Percentiles rank a stretch among this genome's conserved stretches.
These are phyloP conservation scores for Colletotrichum endophyticum DNA, from an alignment of 2,329 filamentous ascomycete species.

Conservation along the genomic window DNA sequence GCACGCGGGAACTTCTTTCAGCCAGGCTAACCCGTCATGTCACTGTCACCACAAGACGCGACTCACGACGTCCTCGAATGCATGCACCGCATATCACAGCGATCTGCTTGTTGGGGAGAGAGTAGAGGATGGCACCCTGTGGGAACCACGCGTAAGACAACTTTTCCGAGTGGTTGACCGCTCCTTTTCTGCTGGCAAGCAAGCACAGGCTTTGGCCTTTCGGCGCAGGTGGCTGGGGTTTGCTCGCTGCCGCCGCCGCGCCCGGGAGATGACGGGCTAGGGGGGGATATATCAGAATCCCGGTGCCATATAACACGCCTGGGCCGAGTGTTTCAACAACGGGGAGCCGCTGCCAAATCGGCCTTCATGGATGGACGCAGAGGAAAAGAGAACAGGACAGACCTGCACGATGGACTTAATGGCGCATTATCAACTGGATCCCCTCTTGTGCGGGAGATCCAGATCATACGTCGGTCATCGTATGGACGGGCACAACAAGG, in stretches of 20 bases:
- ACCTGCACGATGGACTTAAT: neutral
- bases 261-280: neutral
- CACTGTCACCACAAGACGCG: constrained; percentile 3
- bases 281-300: constrained; percentile 16
- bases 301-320: constrained; percentile 2
- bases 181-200: neutral
- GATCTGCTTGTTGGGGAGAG: neutral
- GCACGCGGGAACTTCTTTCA: neutral
- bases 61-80: neutral
- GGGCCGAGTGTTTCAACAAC: constrained; percentile 16
- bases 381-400: neutral
- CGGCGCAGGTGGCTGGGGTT: constrained; percentile 1
- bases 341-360: constrained; percentile 1
- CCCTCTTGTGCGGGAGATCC: neutral
- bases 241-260: neutral
- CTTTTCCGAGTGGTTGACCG: constrained; percentile 2
- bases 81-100: neutral
- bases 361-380: neutral
- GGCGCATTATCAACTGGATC: neutral
- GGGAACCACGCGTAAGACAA: neutral
- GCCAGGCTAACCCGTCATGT: constrained; percentile 11
- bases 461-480: neutral
- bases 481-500: neutral
- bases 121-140: neutral
- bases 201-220: neutral